Evolutionary conservation across 164 flowering plant species (phyloP), one percentile per base, ranked within the genome.

Genomic region (Macadamia integrifolia): DNA sequence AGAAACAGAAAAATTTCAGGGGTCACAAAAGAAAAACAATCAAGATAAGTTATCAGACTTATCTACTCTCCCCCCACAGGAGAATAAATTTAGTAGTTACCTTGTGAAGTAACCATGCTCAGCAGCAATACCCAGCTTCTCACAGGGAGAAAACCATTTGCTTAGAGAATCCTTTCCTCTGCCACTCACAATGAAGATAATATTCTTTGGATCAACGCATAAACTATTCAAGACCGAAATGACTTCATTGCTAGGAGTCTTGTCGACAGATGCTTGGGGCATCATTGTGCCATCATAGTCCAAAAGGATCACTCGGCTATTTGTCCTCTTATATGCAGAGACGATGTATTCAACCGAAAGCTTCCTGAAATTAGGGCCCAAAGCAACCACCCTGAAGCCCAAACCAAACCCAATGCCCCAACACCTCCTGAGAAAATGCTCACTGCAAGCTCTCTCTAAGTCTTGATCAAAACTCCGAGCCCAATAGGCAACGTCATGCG

Each of bases 91-190:
- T 17, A 30, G 40, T 1, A 30, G 3, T 35, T 57, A 57, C 59
- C 59, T 57, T 57, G 59, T 57, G 23, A 57, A 57, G 59, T 57
- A 57, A 30, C 59, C 59, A 57, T 57, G 59, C 30, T 57, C 59
- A n/a, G 59, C 59, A 6, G 59, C 18, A 53, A 57, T 57, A 18
- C 59, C 59, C 2, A 57, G 57, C 57, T 53, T 53, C 57, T 53
- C 57, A 17, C 57, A 53, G 17, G 17, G 18, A 53, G 57, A 53
- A 57, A 57, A 18, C 59, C 59, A 57, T 23, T 57, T 57, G 59
- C 59, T 23, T 6, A 57, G 30, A 57, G 59, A 57, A 18, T 57
- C 59, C 59, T 18, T 57, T 29, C 59, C 59, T 57, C 59, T 57
- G 29, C 59, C 59, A 57, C 59, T 57, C 30, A 57, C 59, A 57